A percentile compares a stretch with the other conserved stretches of the same genome.
phyloP scores from a whole-genome alignment of 2,329 filamentous ascomycete genomes.

The Talaromyces sp. region DNA sequence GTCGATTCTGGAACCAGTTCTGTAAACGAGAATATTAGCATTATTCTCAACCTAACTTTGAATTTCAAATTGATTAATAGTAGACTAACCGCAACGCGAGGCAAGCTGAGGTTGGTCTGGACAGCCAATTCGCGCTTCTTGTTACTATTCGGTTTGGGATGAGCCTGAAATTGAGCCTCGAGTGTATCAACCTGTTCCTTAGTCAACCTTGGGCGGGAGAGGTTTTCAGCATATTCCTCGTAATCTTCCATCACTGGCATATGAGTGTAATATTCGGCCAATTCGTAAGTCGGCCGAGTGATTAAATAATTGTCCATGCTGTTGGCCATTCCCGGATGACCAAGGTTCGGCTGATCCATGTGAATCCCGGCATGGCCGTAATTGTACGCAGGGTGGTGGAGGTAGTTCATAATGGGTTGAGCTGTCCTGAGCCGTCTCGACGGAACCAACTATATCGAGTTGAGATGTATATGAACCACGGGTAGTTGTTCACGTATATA shows the following conservation, averaged over 20 bases:
- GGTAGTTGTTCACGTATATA: not conserved
- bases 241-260: slow-evolving; percentile 40
- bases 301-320: slow-evolving; percentile 39
- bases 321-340: slow-evolving; percentile 38
- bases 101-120: slow-evolving; percentile 48
- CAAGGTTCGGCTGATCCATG: slow-evolving; percentile 40
- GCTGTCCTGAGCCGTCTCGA: not conserved
- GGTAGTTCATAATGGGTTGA: slow-evolving; percentile 32
- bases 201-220: slow-evolving; percentile 49
- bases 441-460: not conserved
- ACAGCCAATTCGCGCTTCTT: slow-evolving; percentile 49
- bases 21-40: slow-evolving; percentile 23
- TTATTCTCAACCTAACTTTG: not conserved
- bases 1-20: slow-evolving; percentile 55
- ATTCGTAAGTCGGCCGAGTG: slow-evolving; percentile 39
- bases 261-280: slow-evolving; percentile 42
- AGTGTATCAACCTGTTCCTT: slow-evolving; percentile 52
- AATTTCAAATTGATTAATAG: not conserved
- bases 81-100: slow-evolving; percentile 48
- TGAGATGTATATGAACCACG: not conserved
- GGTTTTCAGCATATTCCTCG: slow-evolving; percentile 48
- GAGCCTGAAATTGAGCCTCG: slow-evolving; percentile 49
- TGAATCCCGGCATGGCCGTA: slow-evolving; percentile 35
- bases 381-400: slow-evolving; percentile 35
- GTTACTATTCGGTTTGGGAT: slow-evolving; percentile 51